phyloP scores from a whole-genome alignment of 192 early-diverging fungal species.

The Coemansia umbellata region DNA sequence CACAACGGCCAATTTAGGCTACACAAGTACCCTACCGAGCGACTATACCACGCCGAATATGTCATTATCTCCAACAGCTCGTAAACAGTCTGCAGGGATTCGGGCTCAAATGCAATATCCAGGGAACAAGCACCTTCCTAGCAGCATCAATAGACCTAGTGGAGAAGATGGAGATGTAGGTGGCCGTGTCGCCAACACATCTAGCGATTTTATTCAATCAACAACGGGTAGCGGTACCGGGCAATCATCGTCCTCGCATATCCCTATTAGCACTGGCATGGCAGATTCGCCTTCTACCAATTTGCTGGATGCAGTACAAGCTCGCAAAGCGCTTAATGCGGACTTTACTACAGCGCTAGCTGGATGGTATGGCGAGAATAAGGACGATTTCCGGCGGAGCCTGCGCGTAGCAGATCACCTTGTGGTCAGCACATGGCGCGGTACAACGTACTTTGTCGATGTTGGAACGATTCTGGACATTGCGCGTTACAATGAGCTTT shows the following conservation, averaged over 20 bases:
- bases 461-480: constrained; percentile 42
- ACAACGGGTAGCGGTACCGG: not conserved
- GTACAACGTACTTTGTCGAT: constrained; percentile 49
- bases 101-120: not conserved
- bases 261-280: not conserved
- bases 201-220: not conserved
- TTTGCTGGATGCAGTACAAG: not conserved
- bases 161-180: not conserved
- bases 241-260: not conserved
- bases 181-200: not conserved
- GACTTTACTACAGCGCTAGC: constrained; percentile 33
- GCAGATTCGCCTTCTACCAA: not conserved
- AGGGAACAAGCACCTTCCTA: not conserved
- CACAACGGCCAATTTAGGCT: constrained; percentile 2
- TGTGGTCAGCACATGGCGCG: constrained; percentile 50
- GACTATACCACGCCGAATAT: constrained; percentile 18
- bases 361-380: constrained; percentile 50
- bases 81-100: not conserved
- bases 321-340: not conserved
- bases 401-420: constrained; percentile 41
- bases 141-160: not conserved
- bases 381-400: constrained; percentile 27
- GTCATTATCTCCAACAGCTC: constrained; percentile 20
- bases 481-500: constrained; percentile 44
- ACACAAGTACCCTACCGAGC: constrained; percentile 5